These are phyloP conservation scores for Aspergillus alliaceus DNA, from an alignment of 2,329 filamentous ascomycete species.

Conservation along the genomic window DNA sequence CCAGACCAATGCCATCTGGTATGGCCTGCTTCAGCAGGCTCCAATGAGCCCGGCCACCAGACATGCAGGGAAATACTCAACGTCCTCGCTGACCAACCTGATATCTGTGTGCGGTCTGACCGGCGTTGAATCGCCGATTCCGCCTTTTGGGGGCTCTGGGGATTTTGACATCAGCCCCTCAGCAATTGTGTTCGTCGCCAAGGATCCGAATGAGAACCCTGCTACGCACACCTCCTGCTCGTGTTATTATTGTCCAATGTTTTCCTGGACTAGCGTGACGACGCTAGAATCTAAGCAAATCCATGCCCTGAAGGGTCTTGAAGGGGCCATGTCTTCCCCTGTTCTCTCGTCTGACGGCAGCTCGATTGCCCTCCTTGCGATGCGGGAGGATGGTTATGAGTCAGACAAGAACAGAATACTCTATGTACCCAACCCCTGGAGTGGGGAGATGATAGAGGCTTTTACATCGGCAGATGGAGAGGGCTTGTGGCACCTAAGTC, in stretches of 20 bases:
- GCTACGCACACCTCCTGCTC: conserved; percentile 49
- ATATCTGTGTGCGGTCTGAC: conserved; percentile 39
- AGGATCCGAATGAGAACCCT: conserved; percentile 46
- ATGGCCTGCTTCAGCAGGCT: conserved; percentile 46
- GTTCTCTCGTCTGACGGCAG: conserved; percentile 46
- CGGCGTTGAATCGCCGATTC: conserved; percentile 48
- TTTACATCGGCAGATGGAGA: conserved; percentile 39
- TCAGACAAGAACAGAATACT: conserved; percentile 49
- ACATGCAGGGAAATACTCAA: conserved; percentile 37
- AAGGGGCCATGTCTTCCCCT: conserved; percentile 47
- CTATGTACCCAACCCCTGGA: conserved; percentile 44
- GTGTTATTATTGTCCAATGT: conserved; percentile 47
- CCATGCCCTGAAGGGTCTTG: conserved; percentile 33
- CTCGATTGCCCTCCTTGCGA: conserved; percentile 44
- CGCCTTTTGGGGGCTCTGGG: conserved; percentile 48
- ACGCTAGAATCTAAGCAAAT: conserved; percentile 29
- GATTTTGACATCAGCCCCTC: conserved; percentile 48
- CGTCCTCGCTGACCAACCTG: conserved; percentile 46
- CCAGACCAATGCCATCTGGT: conserved; percentile 52
- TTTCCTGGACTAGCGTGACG: conserved; percentile 41
- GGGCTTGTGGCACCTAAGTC: conserved; percentile 45
- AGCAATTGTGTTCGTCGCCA: conserved; percentile 48
- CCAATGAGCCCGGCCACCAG: conserved; percentile 38
- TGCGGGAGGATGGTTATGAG: conserved; percentile 48
- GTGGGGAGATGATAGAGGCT: conserved; percentile 38